Conservation (phyloP, 495 filamentous ascomycete species). For the Xylaria bambusicola region DNA sequence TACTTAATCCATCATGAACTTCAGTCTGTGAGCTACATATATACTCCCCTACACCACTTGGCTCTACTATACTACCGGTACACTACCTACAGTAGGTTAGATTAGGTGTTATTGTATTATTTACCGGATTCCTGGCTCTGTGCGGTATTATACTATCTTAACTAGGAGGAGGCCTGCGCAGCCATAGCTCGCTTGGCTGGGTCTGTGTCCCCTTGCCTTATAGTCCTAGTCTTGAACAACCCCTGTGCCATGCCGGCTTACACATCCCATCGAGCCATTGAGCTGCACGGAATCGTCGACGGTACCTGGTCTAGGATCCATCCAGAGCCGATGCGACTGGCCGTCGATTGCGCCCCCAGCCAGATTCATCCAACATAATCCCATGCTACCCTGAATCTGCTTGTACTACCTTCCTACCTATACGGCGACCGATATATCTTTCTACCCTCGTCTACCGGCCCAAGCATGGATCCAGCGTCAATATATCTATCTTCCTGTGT, state of each 20-base stretch:
- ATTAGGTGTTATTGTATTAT: too few species aligned
- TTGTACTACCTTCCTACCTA: not conserved
- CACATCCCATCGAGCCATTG: slow-evolving; percentile 2
- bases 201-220: not conserved
- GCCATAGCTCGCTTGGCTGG: not conserved
- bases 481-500: slow-evolving; percentile 6
- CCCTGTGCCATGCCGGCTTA: slow-evolving; percentile 11
- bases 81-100: too few species aligned
- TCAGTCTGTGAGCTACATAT: too few species aligned
- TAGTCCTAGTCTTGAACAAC: not conserved
- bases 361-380: not conserved
- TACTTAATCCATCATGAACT: too few species aligned
- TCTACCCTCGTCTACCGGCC: not conserved
- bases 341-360: not conserved
- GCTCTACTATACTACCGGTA: too few species aligned
- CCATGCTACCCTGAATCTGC: slow-evolving; percentile 1
- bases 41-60: too few species aligned
- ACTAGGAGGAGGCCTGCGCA: too few species aligned
- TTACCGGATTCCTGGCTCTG: not conserved
- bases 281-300: slow-evolving; percentile 6
- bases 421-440: not conserved
- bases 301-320: not conserved
- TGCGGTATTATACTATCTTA: too few species aligned
- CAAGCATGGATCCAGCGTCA: slow-evolving; percentile 1
- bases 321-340: not conserved